Percentiles rank a stretch among this genome's conserved stretches.
Conservation (phyloP, 305 asterid species). For the Plantago coronopus region DNA sequence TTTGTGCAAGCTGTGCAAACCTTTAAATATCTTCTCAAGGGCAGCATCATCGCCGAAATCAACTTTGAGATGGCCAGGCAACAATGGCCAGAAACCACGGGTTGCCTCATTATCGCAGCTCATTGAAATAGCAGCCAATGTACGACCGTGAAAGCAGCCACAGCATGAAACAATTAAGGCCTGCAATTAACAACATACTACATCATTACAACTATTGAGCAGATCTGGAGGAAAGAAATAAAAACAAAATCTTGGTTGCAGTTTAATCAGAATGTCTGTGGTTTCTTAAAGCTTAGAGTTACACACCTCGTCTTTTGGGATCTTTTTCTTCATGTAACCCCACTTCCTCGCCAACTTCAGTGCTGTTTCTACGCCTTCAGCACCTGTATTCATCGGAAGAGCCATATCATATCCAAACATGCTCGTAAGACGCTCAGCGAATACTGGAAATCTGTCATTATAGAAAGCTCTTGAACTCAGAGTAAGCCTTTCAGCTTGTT, state of each 20-base stretch:
- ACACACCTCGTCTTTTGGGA: conserved; percentile 75
- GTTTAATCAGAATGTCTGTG: neutral
- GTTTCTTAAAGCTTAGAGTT: conserved; percentile 4
- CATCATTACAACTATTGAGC: conserved; percentile 6
- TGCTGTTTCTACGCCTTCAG: conserved; percentile 97
- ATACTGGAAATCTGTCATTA: conserved; percentile 79
- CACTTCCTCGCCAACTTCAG: conserved; percentile 88
- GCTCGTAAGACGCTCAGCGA: conserved; percentile 69
- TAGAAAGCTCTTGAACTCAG: conserved; percentile 96
- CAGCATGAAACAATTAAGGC: conserved; percentile 92
- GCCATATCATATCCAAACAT: conserved; percentile 94
- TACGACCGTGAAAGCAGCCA: conserved; percentile 98
- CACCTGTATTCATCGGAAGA: conserved; percentile 96
- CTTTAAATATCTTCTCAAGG: conserved; percentile 75
- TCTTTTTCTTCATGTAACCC: conserved; percentile 80
- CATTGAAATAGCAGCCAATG: conserved; percentile 89
- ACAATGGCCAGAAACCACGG: conserved; percentile 81
- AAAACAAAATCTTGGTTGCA: conserved; percentile 10
- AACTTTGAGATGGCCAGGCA: conserved; percentile 81
- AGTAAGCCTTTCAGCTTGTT: conserved; percentile 82
- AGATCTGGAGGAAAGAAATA: conserved; percentile 6
- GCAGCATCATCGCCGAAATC: conserved; percentile 73
- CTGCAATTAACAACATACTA: conserved; percentile 47
- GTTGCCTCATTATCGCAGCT: conserved; percentile 98
- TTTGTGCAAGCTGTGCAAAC: conserved; percentile 32